These are phyloP conservation scores for Penicillium freii DNA, from an alignment of 2,329 filamentous ascomycete species.

Conservation along the genomic window DNA sequence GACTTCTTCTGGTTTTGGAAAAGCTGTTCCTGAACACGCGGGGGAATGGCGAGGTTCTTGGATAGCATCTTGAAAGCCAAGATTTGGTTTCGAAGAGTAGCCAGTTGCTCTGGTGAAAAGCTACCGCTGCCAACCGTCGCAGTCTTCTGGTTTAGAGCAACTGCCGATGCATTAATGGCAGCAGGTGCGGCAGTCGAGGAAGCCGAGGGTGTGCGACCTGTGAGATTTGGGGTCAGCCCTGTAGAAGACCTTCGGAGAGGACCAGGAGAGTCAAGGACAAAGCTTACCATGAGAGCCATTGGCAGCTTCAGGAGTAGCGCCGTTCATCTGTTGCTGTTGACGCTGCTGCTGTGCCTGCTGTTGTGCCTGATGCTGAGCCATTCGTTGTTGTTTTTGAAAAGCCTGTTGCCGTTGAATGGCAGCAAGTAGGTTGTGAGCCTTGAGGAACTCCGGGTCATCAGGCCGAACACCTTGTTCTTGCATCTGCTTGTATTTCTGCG, in stretches of 20 bases:
- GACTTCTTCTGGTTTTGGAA: slow-evolving; percentile 57
- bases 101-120: slow-evolving; percentile 76
- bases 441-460: slow-evolving; percentile 83
- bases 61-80: slow-evolving; percentile 85
- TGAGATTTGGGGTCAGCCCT: neutral
- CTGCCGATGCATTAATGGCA: slow-evolving; percentile 14
- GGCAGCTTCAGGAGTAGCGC: slow-evolving; percentile 30
- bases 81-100: slow-evolving; percentile 79
- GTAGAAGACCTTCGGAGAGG: neutral
- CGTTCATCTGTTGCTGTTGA: slow-evolving; percentile 46
- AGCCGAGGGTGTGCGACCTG: slow-evolving; percentile 39
- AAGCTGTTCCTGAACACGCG: slow-evolving; percentile 75
- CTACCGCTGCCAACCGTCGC: slow-evolving; percentile 48
- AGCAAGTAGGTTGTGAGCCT: slow-evolving; percentile 71
- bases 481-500: slow-evolving; percentile 84
- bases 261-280: neutral
- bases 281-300: slow-evolving; percentile 47
- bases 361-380: slow-evolving; percentile 44
- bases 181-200: slow-evolving; percentile 33
- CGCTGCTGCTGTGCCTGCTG: slow-evolving; percentile 44
- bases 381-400: slow-evolving; percentile 54
- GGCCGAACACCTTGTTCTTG: slow-evolving; percentile 77
- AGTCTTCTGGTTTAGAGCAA: slow-evolving; percentile 29
- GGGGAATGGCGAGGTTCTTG: slow-evolving; percentile 79
- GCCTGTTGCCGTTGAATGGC: slow-evolving; percentile 65